Base-by-base conservation (phyloP, 2,329 filamentous ascomycete genomes). In the Colletotrichum sublineola region DNA sequence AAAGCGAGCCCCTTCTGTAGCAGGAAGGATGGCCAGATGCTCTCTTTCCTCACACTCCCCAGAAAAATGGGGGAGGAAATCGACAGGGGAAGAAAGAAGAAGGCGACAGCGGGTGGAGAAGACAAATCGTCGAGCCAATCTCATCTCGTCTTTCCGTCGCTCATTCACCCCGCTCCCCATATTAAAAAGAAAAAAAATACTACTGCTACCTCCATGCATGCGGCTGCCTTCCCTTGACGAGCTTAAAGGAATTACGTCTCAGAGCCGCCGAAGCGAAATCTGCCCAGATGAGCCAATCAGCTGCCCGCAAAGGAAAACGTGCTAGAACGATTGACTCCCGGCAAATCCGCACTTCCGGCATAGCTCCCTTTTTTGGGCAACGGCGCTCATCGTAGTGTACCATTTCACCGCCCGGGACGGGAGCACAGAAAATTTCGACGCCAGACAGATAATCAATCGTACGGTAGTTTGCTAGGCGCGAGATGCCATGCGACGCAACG, bases 261-360 rank as follows among this genome's bases (percentile, higher is more conserved):
- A 68, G 40, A 46, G 31, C 50, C 58, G 52, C 38, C 58, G 52
- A 48, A 62, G 50, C 61, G 14, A 57, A 29, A 68, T 12, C 36
- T 68, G 56, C 33, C 2, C 18, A 61, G 60, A 70, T 73, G 14
- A 29, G n/a, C 73, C 73, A 74, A 74, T 74, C 58, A 67, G 24
- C 14, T 15, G 5, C 38, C 14, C 24, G 24, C 7, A 46, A 61
- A 18, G 31, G 50, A 58, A 67, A 74, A 74, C 73, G 73, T 74
- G 73, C 73, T 65, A 70, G 73, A 67, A 71, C 67, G 60, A 74
- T 74, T 74, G 73, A 70, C 71, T 73, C 38, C 57, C 57, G 68
- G 71, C 55, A n/a, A 74, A 74, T 63, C 73, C 73, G 73, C 63
- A 48, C 60, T 67, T 71, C 68, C 73, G 71, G 73, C 66, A 67